Evolutionary conservation across 768 basidiomycete genomes (phyloP), one percentile per base, ranked within the genome.

Genomic region (Gloeostereum incarnatum): DNA sequence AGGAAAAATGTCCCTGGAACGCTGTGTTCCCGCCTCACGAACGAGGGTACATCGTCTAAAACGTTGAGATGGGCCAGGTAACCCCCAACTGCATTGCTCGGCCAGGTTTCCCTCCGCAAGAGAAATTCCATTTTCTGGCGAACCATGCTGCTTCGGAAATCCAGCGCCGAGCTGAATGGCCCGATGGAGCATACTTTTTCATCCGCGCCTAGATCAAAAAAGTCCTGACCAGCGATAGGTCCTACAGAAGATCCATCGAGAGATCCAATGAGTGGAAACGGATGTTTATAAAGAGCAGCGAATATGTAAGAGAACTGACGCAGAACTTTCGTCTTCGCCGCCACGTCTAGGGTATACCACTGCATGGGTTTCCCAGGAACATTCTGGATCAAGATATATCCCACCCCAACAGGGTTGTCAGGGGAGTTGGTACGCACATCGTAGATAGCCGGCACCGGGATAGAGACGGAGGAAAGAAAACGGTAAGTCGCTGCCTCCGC

Each of bases 1-100:
- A 54, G 8, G 35, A 21, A 36, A 20, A 36, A 36, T 23, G 8
- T 8, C 7, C 16, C 9, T 23, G 23, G 23, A n/a, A n/a, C n/a
- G n/a, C 8, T 6, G 11, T 9, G 9, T 6, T 22, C 11, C 9
- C 8, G 35, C 6, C 7, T 13, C 8, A 36, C 9, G 6, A 13
- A 36, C 16, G 35, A 21, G 35, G 16, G 8, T 8, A 33, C 18
- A 27, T n/a, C 8, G 16, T 33, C 31, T 17, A 33, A 17, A 17
- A 33, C 8, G 9, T 8, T 7, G 7, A 9, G 31, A 17, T 33
- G 16, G 8, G 18, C 8, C 8, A 33, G 31, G 31, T 33, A 33
- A 9, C 11, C 31, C 7, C 18, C 31, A 8, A 17, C 18, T 11
- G 9, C 18, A 33, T 33, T 33, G 11, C 14, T 8, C 14, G 31